A percentile compares a stretch with the other conserved stretches of the same genome.
phyloP scores from a whole-genome alignment of 805 yeast species.

The Barnettozyma botsteinii region DNA sequence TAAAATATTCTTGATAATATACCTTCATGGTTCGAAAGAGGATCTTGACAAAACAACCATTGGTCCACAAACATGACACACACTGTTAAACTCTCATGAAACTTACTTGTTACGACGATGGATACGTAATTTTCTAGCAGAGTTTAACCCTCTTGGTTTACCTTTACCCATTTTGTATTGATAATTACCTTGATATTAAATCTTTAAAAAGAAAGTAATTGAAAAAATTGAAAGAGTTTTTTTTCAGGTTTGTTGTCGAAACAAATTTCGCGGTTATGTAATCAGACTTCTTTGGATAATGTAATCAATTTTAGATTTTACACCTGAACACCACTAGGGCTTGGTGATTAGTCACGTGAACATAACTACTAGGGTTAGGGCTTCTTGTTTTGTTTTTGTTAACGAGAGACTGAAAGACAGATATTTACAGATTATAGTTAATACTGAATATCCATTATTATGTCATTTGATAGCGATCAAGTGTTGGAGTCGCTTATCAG shows the following conservation, averaged over 20 bases:
- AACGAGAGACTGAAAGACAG: background rate
- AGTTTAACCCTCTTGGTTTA: conserved; percentile 99
- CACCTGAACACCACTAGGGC: background rate
- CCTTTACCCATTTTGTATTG: conserved; percentile 89
- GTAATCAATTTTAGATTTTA: background rate
- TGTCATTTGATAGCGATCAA: background rate
- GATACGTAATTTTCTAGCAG: conserved; percentile 99
- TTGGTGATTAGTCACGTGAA: background rate
- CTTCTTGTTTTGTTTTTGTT: background rate
- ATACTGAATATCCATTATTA: too few relatives aligned
- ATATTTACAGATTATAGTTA: background rate
- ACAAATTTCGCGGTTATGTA: background rate
- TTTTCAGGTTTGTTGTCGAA: conserved; percentile 1
- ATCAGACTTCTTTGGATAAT: background rate
- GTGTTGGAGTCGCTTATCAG: background rate
- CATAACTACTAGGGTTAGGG: background rate
- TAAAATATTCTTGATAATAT: too few relatives aligned
- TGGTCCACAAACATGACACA: too few relatives aligned
- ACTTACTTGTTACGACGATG: conserved; percentile 95
- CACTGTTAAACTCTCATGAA: conserved; percentile 1
- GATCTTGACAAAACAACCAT: too few relatives aligned
- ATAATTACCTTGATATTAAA: conserved; percentile 12
- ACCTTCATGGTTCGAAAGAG: too few relatives aligned
- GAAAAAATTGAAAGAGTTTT: conserved; percentile 10
- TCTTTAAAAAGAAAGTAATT: conserved; percentile 4